Evolutionary conservation across 768 basidiomycete genomes (phyloP).

Genomic region (Boletellus sp.): DNA sequence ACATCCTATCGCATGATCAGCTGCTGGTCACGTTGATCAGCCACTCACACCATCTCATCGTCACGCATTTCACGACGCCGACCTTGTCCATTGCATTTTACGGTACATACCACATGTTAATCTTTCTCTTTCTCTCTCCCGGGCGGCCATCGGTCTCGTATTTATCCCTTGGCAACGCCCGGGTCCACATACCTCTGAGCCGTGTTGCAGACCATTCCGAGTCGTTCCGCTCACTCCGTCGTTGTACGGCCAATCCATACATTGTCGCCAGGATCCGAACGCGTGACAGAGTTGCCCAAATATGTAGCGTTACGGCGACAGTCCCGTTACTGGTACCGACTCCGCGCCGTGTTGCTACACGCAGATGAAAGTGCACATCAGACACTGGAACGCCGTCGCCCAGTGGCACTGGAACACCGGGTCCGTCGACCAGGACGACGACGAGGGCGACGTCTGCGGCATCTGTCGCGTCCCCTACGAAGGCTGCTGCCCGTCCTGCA

Average conservation of each 20-base stretch:
- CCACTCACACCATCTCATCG: not conserved
- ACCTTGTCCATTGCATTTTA: not conserved
- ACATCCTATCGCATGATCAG: not conserved
- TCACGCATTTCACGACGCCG: not conserved
- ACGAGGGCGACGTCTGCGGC: conserved; percentile 70
- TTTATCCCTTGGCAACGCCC: too few species aligned
- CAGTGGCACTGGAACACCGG: conserved; percentile 82
- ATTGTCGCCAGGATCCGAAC: too few species aligned
- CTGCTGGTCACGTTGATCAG: conserved; percentile 16
- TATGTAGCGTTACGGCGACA: too few species aligned
- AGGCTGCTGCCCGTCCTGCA: conserved; percentile 93
- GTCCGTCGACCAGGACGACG: conserved; percentile 36
- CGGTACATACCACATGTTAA: not conserved
- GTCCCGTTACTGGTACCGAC: too few species aligned
- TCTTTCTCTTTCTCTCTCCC: not conserved
- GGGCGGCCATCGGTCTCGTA: too few species aligned
- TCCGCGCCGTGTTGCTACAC: too few species aligned
- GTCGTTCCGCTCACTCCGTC: too few species aligned
- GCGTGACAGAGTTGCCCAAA: too few species aligned
- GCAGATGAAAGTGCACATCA: conserved; percentile 76
- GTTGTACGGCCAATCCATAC: too few species aligned
- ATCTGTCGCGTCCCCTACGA: conserved; percentile 92
- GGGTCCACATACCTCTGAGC: too few species aligned
- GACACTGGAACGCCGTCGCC: conserved; percentile 85
- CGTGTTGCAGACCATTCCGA: too few species aligned